Base-by-base conservation (phyloP, 2,329 filamentous ascomycete species). In the Leptographium wingfieldii region DNA sequence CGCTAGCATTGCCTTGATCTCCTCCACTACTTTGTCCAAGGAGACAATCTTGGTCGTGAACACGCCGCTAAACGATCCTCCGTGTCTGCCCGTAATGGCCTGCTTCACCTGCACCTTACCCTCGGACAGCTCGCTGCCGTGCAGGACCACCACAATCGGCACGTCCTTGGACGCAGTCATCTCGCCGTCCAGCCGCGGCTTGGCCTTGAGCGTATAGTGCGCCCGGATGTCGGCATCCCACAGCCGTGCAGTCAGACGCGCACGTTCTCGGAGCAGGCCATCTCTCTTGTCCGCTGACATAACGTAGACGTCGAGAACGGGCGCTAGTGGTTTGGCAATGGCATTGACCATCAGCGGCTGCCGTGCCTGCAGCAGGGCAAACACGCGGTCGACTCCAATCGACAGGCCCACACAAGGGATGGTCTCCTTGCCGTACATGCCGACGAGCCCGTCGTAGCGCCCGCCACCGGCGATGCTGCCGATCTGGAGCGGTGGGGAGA, bases 231-330 rank as follows among this genome's bases (percentile, higher is more conserved):
- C 91, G 9, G 87, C 90, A 65, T 90, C 85, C 90, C 92, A 95
- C 56, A 96, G 77, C 65, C 78, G 79, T 65, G 83, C 80, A 62
- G 86, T 86, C 46, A 96, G 81, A 27, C 84, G 77, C 83, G 96
- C 92, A 64, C 92, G 86, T 76, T 96, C 87, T 65, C 84, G 84
- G 58, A 95, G 74, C 64, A 95, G 77, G 53, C 90, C 90, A 73
- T 92, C 92, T 56, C 89, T 88, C 58, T 88, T 87, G 58, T 90
- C 91, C 68, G 96, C 90, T 0, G 91, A 90, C 91, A 97, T 96
- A 68, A 97, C 87, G 73, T 85, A 96, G 54, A 91, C 91, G 68
- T 96, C 91, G 3, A 91, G 85, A 66, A 92, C 87, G 67, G 85
- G 90, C 64, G 79, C 78, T 22, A 58, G 57, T 25, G 49, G 49